Conservation (phyloP, 2,329 filamentous ascomycete genomes). For the Pseudogymnoascus sp. region DNA sequence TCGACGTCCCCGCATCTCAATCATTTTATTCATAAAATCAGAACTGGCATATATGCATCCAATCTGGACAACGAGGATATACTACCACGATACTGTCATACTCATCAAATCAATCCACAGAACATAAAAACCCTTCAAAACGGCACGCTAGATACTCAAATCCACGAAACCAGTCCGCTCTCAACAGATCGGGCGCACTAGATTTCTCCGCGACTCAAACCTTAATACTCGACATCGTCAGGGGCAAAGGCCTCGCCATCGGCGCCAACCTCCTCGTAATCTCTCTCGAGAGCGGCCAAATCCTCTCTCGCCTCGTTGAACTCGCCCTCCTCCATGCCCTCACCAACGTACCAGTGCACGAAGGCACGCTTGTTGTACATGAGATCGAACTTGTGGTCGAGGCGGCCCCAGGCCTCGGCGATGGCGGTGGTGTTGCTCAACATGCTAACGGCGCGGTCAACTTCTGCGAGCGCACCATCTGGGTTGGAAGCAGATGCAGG, state of each 20-base stretch:
- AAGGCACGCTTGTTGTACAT: constrained; percentile 66
- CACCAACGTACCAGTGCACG: constrained; percentile 66
- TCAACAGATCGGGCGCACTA: background rate
- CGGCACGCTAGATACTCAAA: constrained; percentile 3
- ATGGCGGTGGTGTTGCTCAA: constrained; percentile 63
- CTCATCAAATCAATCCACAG: background rate
- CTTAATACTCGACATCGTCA: constrained; percentile 38
- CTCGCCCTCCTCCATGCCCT: constrained; percentile 65
- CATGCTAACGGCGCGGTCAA: constrained; percentile 54
- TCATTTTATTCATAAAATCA: constrained; percentile 9
- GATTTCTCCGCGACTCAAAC: background rate
- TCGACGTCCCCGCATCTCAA: constrained; percentile 1
- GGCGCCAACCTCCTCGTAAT: constrained; percentile 58
- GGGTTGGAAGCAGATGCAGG: constrained; percentile 32
- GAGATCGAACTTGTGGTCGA: constrained; percentile 63
- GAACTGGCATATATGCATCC: background rate
- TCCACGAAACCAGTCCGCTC: constrained; percentile 1
- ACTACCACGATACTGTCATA: constrained; percentile 9
- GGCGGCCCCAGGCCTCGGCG: constrained; percentile 56
- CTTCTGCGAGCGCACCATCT: constrained; percentile 44
- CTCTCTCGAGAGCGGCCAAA: constrained; percentile 57
- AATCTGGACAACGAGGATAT: background rate
- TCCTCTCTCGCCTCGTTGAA: constrained; percentile 62
- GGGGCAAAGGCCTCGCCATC: constrained; percentile 47
- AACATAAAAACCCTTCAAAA: constrained; percentile 6